Evolutionary conservation across 306 rosid genomes (phyloP), one percentile per base, ranked within the genome.

Genomic region (Vigna unguiculata): DNA sequence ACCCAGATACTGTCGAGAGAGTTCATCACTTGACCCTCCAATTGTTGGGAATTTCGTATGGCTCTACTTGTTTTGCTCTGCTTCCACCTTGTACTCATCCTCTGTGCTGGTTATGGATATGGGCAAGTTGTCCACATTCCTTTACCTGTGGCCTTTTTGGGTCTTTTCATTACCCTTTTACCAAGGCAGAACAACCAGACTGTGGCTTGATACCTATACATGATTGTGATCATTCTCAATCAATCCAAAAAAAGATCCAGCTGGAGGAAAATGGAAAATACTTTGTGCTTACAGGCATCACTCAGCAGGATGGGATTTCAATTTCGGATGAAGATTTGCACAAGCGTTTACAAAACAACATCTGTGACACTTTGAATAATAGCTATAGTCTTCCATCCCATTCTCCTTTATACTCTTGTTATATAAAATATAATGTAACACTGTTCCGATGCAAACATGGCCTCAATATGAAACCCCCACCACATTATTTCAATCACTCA

Each of bases 381-480:
- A 77, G 3, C 16, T 60, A 28, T 5, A 34, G n/a, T 12, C 51
- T 78, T 79, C 55, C 81, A 14, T 1, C 58, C 8, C 17, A 58
- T 43, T 60, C 78, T 14, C 73, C 84, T 9, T 20, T 55, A 36
- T 10, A 66, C 20, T 75, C 75, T 49, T 17, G 71, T 69, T n/a
- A 71, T 6, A 15, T 52, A 16, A 13, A 21, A 14, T 40, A 2
- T 3, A 72, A 69, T 7, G 74, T 14, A 28, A 71, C 83, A 12
- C 8, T 85, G 6, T 87, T 78, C 28, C 79, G 16, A 22, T 87
- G 91, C 84, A 72, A 81, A 4, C 62, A 1, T 32, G 0, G 6
- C 4, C 61, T 7, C 30, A 1, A 6, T 24, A 5, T 41, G n/a
- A 43, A 41, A 1, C 10, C 32, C 2, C 82, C 83, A 0, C 0